These are phyloP conservation scores for Cladosporium sphaerospermum DNA, from an alignment of 2,329 filamentous ascomycete genomes.

Conservation along the genomic window DNA sequence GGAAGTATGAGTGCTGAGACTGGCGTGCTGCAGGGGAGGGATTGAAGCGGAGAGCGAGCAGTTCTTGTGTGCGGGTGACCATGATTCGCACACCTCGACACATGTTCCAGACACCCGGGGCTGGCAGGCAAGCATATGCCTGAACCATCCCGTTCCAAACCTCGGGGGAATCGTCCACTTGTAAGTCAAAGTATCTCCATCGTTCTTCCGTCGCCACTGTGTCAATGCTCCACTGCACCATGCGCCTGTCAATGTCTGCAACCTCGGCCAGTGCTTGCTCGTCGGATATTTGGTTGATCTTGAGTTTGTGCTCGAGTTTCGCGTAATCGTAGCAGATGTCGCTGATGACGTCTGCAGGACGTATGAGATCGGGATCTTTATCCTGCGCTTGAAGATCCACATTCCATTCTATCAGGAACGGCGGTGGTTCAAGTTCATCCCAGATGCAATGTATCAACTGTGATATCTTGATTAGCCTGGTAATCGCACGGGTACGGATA, in stretches of 20 bases:
- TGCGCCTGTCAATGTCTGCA: conserved; percentile 21
- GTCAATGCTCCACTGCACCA: conserved; percentile 25
- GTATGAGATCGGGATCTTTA: conserved; percentile 9
- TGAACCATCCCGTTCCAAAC: conserved; percentile 28
- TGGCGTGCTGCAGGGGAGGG: conserved; percentile 9
- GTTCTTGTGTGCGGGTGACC: conserved; percentile 25
- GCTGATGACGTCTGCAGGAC: conserved; percentile 21
- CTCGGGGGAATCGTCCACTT: conserved; percentile 24
- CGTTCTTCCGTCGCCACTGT: conserved; percentile 12
- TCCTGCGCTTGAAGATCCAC: conserved; percentile 18
- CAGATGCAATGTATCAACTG: conserved; percentile 25
- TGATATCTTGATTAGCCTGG: too few species aligned
- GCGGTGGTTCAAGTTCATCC: conserved; percentile 25
- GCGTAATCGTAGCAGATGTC: conserved; percentile 24
- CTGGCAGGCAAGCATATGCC: conserved; percentile 17
- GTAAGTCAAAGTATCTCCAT: conserved; percentile 24
- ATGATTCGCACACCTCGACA: conserved; percentile 26
- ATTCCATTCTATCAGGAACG: conserved; percentile 26
- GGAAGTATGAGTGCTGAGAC: conserved; percentile 18
- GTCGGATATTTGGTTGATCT: conserved; percentile 15
- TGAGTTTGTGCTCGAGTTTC: conserved; percentile 18
- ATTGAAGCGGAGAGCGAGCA: conserved; percentile 18
- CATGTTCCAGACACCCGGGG: conserved; percentile 23
- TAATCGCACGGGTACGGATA: not conserved
- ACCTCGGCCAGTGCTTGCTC: conserved; percentile 18